Percentiles rank a stretch among this genome's conserved stretches.
Conservation (phyloP, 768 basidiomycete genomes). For the Calvatia gigantea region DNA sequence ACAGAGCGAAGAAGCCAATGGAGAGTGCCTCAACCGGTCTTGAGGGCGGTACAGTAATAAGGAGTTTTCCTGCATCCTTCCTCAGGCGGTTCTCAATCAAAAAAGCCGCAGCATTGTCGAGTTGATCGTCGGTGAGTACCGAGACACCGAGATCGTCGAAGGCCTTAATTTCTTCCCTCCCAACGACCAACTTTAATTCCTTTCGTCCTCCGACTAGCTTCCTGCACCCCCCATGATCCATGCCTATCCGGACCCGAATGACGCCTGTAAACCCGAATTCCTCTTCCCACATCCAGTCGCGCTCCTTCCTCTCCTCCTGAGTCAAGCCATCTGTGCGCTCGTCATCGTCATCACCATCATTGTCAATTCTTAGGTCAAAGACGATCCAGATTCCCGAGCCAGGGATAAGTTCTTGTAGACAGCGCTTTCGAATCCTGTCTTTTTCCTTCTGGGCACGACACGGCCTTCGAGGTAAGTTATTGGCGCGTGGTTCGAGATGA, state of each 20-base stretch:
- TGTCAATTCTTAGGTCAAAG: not conserved
- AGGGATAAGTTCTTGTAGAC: constrained; percentile 1
- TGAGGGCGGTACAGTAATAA: constrained; percentile 1
- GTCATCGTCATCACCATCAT: not conserved
- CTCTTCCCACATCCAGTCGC: constrained; percentile 8
- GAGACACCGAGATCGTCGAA: constrained; percentile 1
- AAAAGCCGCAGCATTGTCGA: not conserved
- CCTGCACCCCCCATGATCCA: too few species aligned
- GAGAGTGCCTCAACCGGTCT: constrained; percentile 1
- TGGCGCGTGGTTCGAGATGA: not conserved
- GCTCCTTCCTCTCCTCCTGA: not conserved
- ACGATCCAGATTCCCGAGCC: constrained; percentile 3
- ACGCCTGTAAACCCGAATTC: not conserved
- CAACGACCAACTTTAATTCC: not conserved
- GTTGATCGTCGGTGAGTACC: not conserved
- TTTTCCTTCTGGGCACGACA: not conserved
- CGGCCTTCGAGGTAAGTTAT: not conserved
- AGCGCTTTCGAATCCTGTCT: not conserved
- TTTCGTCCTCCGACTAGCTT: not conserved
- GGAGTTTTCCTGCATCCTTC: not conserved
- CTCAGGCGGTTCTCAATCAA: not conserved
- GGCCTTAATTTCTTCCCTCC: not conserved
- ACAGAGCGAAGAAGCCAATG: not conserved
- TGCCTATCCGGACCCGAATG: not conserved
- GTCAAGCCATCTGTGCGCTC: not conserved